Evolutionary conservation across 2,329 filamentous ascomycete species (phyloP).

Genomic region (Alternaria ethzedia): DNA sequence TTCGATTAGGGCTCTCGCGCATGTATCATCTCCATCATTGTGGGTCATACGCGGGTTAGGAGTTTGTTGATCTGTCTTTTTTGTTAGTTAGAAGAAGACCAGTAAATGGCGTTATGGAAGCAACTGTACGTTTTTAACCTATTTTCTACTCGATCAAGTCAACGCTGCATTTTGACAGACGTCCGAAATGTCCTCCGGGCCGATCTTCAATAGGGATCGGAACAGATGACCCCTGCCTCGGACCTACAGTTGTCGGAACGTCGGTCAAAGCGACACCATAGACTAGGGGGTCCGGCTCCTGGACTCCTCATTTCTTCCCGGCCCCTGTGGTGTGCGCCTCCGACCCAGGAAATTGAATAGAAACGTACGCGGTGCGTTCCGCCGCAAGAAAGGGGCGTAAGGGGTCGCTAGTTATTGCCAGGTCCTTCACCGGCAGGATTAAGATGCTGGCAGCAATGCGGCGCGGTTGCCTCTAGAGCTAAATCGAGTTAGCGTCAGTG

Average conservation of each 20-base stretch:
- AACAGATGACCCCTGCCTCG: neutral
- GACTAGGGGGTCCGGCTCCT: neutral
- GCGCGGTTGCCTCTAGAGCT: neutral
- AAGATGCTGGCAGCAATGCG: neutral
- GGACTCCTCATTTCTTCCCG: neutral
- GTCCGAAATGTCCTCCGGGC: neutral
- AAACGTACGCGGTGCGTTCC: neutral
- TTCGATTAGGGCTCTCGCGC: neutral
- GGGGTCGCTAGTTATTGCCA: neutral
- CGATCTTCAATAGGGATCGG: neutral
- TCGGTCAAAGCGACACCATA: neutral
- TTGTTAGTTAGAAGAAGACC: neutral
- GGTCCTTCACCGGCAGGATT: neutral
- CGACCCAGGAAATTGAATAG: neutral
- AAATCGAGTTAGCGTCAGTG: neutral
- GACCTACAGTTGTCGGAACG: neutral
- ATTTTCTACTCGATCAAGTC: neutral
- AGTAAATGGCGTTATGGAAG: neutral
- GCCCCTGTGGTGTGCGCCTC: neutral
- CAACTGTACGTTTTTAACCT: neutral
- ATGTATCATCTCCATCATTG: neutral
- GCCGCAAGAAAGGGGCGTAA: neutral
- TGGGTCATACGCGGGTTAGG: neutral
- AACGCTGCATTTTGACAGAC: neutral
- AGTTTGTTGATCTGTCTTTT: neutral